Evolutionary conservation across 2,329 filamentous ascomycete genomes (phyloP), one percentile per base, ranked within the genome.

Genomic region (Fusarium chaquense): DNA sequence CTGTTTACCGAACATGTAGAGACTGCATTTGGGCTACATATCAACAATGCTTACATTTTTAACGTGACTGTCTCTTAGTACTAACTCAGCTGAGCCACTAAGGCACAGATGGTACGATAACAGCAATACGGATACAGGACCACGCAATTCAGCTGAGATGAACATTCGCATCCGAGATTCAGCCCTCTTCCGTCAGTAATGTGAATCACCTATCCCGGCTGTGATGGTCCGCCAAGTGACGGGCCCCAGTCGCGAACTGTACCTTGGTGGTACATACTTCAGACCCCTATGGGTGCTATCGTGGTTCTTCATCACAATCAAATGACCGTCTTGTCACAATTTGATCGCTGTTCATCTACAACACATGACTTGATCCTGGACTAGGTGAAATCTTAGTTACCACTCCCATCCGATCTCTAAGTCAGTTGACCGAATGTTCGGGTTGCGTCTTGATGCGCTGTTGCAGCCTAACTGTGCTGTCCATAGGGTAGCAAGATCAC

Each of bases 251-350:
- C 44, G 35, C 35, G 22, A 41, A 16, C 22, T 28, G 20, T 40
- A 51, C 33, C 24, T 30, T 28, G 16, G n/a, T 30, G 28, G 26
- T 33, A 35, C 26, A 32, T 51, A 43, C 16, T 26, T 36, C 20
- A 40, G 22, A 53, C 47, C 51, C 44, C 41, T 38, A 50, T 32
- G 52, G 35, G 24, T 24, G 18, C 18, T 20, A 9, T 58, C 61
- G 63, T 59, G 40, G 6, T 67, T 67, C 47, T 47, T 41, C 36
- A 56, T 54, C 55, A 32, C 45, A 58, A 24, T 15, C 20, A 40
- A 30, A 28, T 63, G 32, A 43, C 58, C 45, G 67, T 72, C 59
- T 56, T 40, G 59, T 72, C 62, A 57, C 57, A 70, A 70, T 72
- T 13, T 35, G 28, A 63, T 60, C 40, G 54, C 32, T 43, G 26